A percentile compares a stretch with the other conserved stretches of the same genome.
These are phyloP conservation scores for Coemansia sp. DNA, from an alignment of 192 early-diverging fungal species.

Conservation along the genomic window DNA sequence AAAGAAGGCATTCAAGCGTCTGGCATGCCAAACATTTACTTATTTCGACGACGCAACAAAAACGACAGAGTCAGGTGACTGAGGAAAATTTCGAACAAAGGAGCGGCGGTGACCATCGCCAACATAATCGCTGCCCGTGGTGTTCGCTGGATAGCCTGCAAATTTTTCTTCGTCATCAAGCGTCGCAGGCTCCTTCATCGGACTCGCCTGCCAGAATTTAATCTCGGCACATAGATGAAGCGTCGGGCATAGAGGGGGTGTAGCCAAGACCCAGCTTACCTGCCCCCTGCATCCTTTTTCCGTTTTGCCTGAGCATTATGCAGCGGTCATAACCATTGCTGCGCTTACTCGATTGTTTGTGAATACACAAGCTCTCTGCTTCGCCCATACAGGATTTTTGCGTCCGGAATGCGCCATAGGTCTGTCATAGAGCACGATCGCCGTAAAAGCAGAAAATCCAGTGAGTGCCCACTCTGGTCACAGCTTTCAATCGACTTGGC, in stretches of 20 bases:
- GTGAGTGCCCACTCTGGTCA: neutral
- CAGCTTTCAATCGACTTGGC: neutral
- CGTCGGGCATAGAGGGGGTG: neutral
- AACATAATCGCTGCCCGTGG: neutral
- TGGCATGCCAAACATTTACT: neutral
- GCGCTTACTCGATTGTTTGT: neutral
- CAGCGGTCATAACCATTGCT: neutral
- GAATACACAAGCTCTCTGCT: neutral
- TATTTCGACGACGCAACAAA: neutral
- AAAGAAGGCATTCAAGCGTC: neutral
- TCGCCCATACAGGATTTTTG: neutral
- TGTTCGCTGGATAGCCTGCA: slow-evolving; percentile 1
- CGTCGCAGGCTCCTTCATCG: neutral
- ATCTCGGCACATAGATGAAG: neutral
- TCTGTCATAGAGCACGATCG: neutral
- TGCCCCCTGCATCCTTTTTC: neutral
- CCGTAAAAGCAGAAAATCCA: neutral
- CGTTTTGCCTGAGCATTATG: neutral
- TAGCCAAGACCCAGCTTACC: neutral
- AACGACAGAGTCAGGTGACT: neutral
- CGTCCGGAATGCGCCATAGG: neutral
- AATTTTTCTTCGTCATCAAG: neutral
- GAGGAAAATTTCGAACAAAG: slow-evolving; percentile 5
- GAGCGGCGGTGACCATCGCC: neutral
- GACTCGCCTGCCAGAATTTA: neutral